Percentiles rank a stretch among this genome's conserved stretches.
phyloP scores from a whole-genome alignment of 805 yeast genomes.

The Wilhelminamyces savonicus region DNA sequence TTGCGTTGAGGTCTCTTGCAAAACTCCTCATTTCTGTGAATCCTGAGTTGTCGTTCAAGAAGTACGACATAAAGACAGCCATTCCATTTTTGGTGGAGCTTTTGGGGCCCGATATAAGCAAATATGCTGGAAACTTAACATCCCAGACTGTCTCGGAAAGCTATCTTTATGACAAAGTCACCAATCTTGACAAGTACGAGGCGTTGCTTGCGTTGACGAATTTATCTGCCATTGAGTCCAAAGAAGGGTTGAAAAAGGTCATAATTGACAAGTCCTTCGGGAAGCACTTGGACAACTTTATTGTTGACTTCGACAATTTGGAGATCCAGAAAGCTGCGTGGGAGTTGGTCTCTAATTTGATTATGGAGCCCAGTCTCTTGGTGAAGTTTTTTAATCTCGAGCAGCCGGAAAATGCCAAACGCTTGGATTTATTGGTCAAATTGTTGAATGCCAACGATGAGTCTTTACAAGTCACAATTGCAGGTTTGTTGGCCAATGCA shows the following conservation, averaged over 20 bases:
- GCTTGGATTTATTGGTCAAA: slow-evolving; percentile 25
- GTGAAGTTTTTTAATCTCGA: slow-evolving; percentile 57
- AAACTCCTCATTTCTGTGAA: slow-evolving; percentile 38
- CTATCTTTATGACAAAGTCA: slow-evolving; percentile 22
- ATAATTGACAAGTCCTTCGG: slow-evolving; percentile 41
- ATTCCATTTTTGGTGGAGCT: slow-evolving; percentile 45
- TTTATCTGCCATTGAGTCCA: slow-evolving; percentile 41
- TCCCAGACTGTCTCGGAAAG: slow-evolving; percentile 3
- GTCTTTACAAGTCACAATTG: slow-evolving; percentile 15
- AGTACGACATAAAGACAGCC: slow-evolving; percentile 33
- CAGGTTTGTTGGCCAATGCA: slow-evolving; percentile 36
- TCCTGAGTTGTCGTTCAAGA: slow-evolving; percentile 35
- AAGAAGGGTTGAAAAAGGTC: slow-evolving; percentile 31
- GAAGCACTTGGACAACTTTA: slow-evolving; percentile 37
- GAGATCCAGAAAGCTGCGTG: slow-evolving; percentile 53
- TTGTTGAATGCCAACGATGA: slow-evolving; percentile 28
- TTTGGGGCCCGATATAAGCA: slow-evolving; percentile 27
- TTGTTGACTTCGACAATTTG: slow-evolving; percentile 28
- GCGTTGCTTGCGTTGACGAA: slow-evolving; percentile 64
- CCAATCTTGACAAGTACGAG: slow-evolving; percentile 44
- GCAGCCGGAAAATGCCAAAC: slow-evolving; percentile 31
- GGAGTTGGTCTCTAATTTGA: slow-evolving; percentile 60
- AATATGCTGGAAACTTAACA: slow-evolving; percentile 8
- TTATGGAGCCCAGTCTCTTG: slow-evolving; percentile 33
- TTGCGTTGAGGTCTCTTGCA: slow-evolving; percentile 39